A percentile compares a stretch with the other conserved stretches of the same genome.
These are phyloP conservation scores for Solanum etuberosum DNA, from an alignment of 257 asterid species.

Conservation along the genomic window DNA sequence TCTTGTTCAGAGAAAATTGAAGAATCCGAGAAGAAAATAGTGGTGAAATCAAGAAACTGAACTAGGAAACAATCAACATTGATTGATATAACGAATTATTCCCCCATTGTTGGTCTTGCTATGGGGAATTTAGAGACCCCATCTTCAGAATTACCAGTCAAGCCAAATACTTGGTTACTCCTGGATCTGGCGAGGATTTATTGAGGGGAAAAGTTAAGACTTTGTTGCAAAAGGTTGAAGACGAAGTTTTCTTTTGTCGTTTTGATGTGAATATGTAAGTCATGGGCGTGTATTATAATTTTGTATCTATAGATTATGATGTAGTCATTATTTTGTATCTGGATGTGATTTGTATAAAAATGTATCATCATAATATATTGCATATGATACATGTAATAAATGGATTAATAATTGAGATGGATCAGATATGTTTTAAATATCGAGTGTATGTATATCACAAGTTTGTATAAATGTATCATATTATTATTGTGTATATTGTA, in stretches of 20 bases:
- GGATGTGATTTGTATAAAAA: too few relatives aligned
- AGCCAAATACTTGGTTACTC: constrained; percentile 16
- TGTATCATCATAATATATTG: too few relatives aligned
- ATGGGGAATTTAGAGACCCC: constrained; percentile 62
- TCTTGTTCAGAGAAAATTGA: constrained; percentile 41
- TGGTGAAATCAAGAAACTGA: constrained; percentile 25
- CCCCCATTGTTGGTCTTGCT: constrained; percentile 89
- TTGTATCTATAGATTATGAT: too few relatives aligned
- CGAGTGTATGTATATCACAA: too few relatives aligned
- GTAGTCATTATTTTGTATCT: too few relatives aligned
- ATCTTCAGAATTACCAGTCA: constrained; percentile 28
- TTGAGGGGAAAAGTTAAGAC: constrained; percentile 86
- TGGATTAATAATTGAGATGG: too few relatives aligned
- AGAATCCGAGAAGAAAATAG: constrained; percentile 24
- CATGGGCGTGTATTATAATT: too few relatives aligned
- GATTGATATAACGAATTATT: constrained; percentile 76
- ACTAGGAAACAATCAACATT: constrained; percentile 51
- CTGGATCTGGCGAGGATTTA: constrained; percentile 83
- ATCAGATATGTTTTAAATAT: too few relatives aligned
- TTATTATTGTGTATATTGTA: too few relatives aligned
- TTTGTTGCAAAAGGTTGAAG: constrained; percentile 81
- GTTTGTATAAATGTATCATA: too few relatives aligned
- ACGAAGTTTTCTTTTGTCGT: constrained; percentile 26
- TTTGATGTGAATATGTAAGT: too few relatives aligned
- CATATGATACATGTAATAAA: too few relatives aligned